Conservation (phyloP, 1,284 basidiomycete species). For the Anthracocystis walkeri region DNA sequence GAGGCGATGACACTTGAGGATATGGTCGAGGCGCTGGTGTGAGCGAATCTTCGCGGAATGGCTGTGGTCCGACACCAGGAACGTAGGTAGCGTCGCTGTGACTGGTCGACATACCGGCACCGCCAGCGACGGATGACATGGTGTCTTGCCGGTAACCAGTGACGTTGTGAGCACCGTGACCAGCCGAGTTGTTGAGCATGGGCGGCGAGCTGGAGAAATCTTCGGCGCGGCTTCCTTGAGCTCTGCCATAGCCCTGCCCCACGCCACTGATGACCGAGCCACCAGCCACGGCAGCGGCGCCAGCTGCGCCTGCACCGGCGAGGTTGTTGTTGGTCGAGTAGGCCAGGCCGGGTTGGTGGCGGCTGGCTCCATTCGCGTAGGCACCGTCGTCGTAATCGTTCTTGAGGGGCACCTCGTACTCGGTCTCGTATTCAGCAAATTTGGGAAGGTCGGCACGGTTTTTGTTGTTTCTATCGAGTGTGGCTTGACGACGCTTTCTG, state of each 20-base stretch:
- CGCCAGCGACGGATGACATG: constrained; percentile 13
- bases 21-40: constrained; percentile 39
- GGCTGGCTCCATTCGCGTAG: constrained; percentile 32
- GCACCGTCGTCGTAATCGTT: constrained; percentile 56
- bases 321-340: constrained; percentile 42
- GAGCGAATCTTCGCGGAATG: constrained; percentile 48
- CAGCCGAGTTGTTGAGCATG: constrained; percentile 52
- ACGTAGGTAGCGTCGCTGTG: constrained; percentile 40
- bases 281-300: constrained; percentile 19
- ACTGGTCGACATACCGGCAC: constrained; percentile 18
- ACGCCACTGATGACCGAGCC: constrained; percentile 55
- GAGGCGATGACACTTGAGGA: constrained; percentile 33
- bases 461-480: constrained; percentile 27
- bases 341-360: constrained; percentile 39
- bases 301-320: constrained; percentile 24
- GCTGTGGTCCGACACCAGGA: constrained; percentile 58
- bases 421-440: constrained; percentile 64
- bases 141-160: constrained; percentile 27
- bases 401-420: constrained; percentile 61
- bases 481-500: constrained; percentile 53
- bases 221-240: constrained; percentile 28
- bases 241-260: constrained; percentile 53
- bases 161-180: constrained; percentile 46
- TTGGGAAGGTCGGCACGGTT: constrained; percentile 56
- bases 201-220: constrained; percentile 34